Percentiles rank a stretch among this genome's conserved stretches.
These are phyloP conservation scores for Truncatella angustata DNA, from an alignment of 2,329 filamentous ascomycete genomes.

Conservation along the genomic window DNA sequence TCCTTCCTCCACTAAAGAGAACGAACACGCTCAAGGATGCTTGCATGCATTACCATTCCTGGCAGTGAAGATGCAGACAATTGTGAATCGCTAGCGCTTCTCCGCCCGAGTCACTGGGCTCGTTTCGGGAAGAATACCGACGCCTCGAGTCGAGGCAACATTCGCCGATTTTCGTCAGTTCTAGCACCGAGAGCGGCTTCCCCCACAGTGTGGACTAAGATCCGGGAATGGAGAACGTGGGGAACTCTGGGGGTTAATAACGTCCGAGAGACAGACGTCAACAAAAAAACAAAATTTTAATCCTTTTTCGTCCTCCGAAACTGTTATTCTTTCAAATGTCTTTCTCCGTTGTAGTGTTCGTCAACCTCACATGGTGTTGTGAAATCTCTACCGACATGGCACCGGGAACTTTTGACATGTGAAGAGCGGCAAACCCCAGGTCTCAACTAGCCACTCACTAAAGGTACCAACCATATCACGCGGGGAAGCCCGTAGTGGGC, in stretches of 20 bases:
- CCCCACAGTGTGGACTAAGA: conserved; percentile 17
- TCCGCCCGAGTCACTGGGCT: no score
- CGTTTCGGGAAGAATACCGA: conserved; percentile 23
- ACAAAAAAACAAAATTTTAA: no score
- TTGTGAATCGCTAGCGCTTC: conserved; percentile 15
- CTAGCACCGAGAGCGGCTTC: not conserved
- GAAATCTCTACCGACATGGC: no score
- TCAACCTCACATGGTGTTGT: not conserved
- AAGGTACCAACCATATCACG: no score
- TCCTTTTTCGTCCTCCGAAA: no score
- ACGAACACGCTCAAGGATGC: no score
- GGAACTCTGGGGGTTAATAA: not conserved
- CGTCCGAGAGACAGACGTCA: not conserved
- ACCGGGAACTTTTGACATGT: conserved; percentile 7
- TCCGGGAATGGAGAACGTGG: not conserved
- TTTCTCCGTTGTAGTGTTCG: no score
- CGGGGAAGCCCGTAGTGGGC: not conserved
- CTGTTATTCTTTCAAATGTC: no score
- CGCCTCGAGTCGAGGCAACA: conserved; percentile 14
- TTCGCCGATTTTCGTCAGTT: conserved; percentile 14
- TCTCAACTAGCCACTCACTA: not conserved
- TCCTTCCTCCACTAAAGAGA: no score
- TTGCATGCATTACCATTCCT: no score
- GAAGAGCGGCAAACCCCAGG: conserved; percentile 7
- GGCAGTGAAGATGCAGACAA: no score